Conservation (phyloP, 75 land plant genomes). For the Ceratopteris richardii region DNA sequence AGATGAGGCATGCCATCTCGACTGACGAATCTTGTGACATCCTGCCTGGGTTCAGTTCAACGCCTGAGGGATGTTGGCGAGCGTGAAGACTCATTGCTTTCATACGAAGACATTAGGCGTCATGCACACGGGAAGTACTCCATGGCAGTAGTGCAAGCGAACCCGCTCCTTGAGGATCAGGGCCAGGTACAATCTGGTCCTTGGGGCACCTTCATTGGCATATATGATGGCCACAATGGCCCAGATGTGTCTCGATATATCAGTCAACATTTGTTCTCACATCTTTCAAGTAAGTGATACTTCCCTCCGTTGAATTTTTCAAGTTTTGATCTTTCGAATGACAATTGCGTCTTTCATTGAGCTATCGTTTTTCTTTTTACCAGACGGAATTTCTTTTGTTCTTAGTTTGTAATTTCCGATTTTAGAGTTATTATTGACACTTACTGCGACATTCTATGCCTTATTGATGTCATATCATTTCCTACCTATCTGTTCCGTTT, state of each 20-base stretch:
- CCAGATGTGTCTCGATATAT: constrained; percentile 45
- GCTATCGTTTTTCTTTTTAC: no score
- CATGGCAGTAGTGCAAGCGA: constrained; percentile 56
- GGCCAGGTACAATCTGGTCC: constrained; percentile 62
- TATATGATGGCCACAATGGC: constrained; percentile 60
- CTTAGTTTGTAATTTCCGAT: no score
- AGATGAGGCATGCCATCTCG: constrained; percentile 35
- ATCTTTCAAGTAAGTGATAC: constrained; percentile 34
- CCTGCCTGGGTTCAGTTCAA: constrained; percentile 56
- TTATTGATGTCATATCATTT: no score
- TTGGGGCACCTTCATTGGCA: constrained; percentile 45
- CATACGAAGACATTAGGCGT: constrained; percentile 58
- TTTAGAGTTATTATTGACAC: no score
- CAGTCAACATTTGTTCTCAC: constrained; percentile 32
- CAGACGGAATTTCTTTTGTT: no score
- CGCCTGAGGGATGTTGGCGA: constrained; percentile 40
- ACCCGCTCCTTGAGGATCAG: constrained; percentile 60
- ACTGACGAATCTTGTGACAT: constrained; percentile 47
- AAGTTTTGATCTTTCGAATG: not conserved
- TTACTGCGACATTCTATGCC: no score
- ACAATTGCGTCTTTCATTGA: no score
- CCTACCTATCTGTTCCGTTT: no score
- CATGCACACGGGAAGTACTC: constrained; percentile 62
- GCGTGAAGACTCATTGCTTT: constrained; percentile 52
- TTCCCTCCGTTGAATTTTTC: not conserved